Percentiles rank a stretch among this genome's conserved stretches.
These are phyloP conservation scores for Ampelocalamus luodianensis DNA, from an alignment of 176 grass and related monocot species.

Conservation along the genomic window DNA sequence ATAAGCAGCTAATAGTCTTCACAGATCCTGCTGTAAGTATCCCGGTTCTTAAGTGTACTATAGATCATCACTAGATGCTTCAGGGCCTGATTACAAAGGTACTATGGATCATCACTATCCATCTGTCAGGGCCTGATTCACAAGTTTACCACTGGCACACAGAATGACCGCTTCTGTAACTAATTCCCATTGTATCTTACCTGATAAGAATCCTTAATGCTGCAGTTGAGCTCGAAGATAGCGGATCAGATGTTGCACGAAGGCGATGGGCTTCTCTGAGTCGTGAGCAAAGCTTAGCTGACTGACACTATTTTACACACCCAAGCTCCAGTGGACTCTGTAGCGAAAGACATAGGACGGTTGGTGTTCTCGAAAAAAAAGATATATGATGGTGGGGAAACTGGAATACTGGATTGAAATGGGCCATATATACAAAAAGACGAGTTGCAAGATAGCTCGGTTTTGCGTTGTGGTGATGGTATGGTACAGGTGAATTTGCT, in stretches of 20 bases:
- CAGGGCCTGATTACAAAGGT: conserved; percentile 17
- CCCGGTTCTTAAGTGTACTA: conserved; percentile 4
- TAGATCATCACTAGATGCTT: conserved; percentile 30
- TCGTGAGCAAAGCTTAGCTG: conserved; percentile 40
- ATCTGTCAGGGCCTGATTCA: not conserved
- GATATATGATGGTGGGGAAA: not conserved
- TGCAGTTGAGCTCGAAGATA: conserved; percentile 73
- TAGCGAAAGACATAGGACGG: conserved; percentile 9
- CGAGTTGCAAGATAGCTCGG: conserved; percentile 17
- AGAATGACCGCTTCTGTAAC: conserved; percentile 11
- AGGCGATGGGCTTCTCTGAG: conserved; percentile 56
- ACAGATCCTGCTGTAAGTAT: conserved; percentile 73
- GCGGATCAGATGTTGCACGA: conserved; percentile 77
- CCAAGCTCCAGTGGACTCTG: conserved; percentile 17
- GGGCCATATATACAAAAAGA: not conserved
- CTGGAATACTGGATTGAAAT: not conserved
- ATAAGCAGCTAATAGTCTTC: conserved; percentile 86
- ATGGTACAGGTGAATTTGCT: conserved; percentile 28
- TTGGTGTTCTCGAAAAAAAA: not conserved
- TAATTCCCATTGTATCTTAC: conserved; percentile 5
- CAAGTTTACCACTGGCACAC: conserved; percentile 21
- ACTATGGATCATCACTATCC: not conserved
- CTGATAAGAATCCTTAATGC: conserved; percentile 6
- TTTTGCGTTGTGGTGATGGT: not conserved
- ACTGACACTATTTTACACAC: conserved; percentile 1